A percentile compares a stretch with the other conserved stretches of the same genome.
Conservation (phyloP, 495 filamentous ascomycete species). For the Glarea lozoyensis region DNA sequence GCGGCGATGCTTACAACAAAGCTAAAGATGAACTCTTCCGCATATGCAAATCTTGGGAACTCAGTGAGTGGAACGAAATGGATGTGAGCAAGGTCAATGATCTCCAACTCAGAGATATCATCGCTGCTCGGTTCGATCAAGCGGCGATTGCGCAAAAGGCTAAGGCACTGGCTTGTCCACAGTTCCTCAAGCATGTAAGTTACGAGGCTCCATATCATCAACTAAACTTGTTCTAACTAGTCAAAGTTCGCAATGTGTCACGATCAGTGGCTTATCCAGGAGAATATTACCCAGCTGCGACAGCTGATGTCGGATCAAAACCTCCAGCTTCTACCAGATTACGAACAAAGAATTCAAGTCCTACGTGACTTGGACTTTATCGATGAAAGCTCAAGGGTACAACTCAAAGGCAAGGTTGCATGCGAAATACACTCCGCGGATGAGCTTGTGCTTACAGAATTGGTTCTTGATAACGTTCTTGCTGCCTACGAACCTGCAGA, state of each 20-base stretch:
- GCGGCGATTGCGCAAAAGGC: conserved; percentile 47
- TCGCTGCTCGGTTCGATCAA: conserved; percentile 57
- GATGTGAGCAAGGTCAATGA: conserved; percentile 75
- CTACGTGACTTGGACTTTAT: conserved; percentile 86
- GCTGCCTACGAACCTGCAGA: conserved; percentile 94
- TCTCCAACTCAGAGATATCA: conserved; percentile 61
- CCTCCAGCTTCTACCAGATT: conserved; percentile 92
- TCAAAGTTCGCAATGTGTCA: conserved; percentile 78
- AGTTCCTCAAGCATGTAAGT: conserved; percentile 80
- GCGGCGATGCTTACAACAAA: conserved; percentile 28
- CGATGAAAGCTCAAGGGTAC: conserved; percentile 72
- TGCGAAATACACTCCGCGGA: conserved; percentile 98
- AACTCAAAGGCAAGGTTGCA: conserved; percentile 95
- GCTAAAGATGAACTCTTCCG: conserved; percentile 53
- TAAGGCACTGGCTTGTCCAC: conserved; percentile 54
- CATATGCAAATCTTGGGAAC: conserved; percentile 60
- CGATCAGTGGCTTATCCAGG: conserved; percentile 88
- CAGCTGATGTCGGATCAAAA: conserved; percentile 93
- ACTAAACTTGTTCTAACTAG: conserved; percentile 5
- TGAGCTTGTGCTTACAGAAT: conserved; percentile 92
- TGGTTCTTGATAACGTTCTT: conserved; percentile 92
- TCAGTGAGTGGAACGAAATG: conserved; percentile 72
- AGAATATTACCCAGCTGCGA: conserved; percentile 77
- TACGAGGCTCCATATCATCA: neutral
- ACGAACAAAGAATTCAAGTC: conserved; percentile 88